Evolutionary conservation across 805 yeast genomes (phyloP).

Genomic region (Hanseniaspora meyeri): DNA sequence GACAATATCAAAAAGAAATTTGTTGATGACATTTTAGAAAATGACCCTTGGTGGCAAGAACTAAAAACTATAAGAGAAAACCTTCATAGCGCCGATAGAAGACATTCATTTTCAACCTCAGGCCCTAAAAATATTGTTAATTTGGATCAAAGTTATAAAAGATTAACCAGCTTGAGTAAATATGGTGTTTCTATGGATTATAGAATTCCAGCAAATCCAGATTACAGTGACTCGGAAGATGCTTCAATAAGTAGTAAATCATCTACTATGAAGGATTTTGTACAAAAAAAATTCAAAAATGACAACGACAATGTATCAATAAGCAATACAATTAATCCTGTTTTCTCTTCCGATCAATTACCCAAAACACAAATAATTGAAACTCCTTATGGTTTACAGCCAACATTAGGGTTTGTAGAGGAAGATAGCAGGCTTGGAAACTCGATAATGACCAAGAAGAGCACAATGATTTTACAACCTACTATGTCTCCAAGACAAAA

Average conservation of each 20-base stretch:
- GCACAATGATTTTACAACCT: slow-evolving; percentile 18
- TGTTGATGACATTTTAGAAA: slow-evolving; percentile 39
- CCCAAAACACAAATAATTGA: slow-evolving; percentile 58
- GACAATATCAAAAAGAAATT: slow-evolving; percentile 32
- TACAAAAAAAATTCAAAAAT: slow-evolving; percentile 3
- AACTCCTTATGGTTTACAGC: slow-evolving; percentile 56
- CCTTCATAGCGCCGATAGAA: slow-evolving; percentile 22
- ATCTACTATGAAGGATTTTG: background rate
- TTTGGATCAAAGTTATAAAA: slow-evolving; percentile 1
- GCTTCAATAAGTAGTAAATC: slow-evolving; percentile 1
- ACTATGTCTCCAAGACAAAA: slow-evolving; percentile 27
- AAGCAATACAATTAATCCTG: slow-evolving; percentile 33
- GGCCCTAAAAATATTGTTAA: slow-evolving; percentile 20
- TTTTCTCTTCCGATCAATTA: slow-evolving; percentile 57
- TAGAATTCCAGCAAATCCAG: background rate
- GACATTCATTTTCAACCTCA: slow-evolving; percentile 23
- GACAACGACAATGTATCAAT: background rate
- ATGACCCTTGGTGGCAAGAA: slow-evolving; percentile 82
- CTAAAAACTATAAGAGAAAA: slow-evolving; percentile 43
- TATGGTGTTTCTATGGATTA: slow-evolving; percentile 12
- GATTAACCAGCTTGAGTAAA: slow-evolving; percentile 1
- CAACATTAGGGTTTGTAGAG: slow-evolving; percentile 20
- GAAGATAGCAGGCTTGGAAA: slow-evolving; percentile 8
- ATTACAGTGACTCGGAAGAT: background rate
- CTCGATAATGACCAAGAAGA: background rate